Evolutionary conservation across 1,139 yeast species (phyloP), one percentile per base, ranked within the genome.

Genomic region (Zhuliangozyma parablackwelliae): DNA sequence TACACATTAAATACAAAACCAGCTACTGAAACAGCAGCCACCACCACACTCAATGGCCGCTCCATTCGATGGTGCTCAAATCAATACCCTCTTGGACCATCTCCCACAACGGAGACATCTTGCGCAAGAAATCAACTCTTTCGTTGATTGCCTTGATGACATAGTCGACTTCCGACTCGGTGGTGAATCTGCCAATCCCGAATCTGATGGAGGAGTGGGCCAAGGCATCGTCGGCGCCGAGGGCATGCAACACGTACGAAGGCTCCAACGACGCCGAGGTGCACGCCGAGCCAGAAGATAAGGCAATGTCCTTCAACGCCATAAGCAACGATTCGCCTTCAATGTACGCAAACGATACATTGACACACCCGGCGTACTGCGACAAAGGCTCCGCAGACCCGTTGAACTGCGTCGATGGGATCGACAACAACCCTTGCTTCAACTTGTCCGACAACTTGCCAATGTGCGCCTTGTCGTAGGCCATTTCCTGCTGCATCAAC

Each of bases 11-110:
- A 16, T 16, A 16, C 16, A 16, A 16, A 16, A 16, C 16, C 16
- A 16, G 16, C 16, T 16, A 16, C 16, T 16, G 16, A 16, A 16
- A 16, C 16, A 16, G 16, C 16, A 16, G 4, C 3, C 16, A 16
- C 16, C 3, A 16, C 3, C 16, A 16, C 16, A 16, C 24, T 23
- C 35, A 45, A 65, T 90, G 97, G 46, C 96, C 97, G 41, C 96
- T 86, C 99, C 99, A 92, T 67, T 92, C 95, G 54, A 92, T 92
- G 32, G 95, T 75, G 54, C 84, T 77, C 60, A 94, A 74, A 57
- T 92, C 99, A 56, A 92, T 90, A 48, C 98, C 98, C 49, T 92
- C 98, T 65, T 92, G 96, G 39, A 88, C 96, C 97, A 92, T 90
- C 67, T 92, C 99, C 97, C 97, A 92, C 51, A 92, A 73, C 38